Conservation (phyloP, 352 stramenopile species). For the Pythium graminicola region DNA sequence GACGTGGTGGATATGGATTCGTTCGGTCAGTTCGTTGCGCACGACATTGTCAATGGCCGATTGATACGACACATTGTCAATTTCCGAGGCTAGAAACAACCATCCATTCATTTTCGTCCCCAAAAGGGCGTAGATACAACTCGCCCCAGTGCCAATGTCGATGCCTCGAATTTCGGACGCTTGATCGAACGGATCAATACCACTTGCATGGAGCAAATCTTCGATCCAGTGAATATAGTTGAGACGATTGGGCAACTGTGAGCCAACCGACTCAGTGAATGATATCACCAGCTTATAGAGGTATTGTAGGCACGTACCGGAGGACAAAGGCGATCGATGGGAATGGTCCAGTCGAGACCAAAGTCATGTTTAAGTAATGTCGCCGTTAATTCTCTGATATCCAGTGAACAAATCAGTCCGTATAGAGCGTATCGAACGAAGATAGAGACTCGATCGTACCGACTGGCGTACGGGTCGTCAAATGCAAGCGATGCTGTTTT, state of each 20-base stretch:
- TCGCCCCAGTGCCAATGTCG: conserved; percentile 95
- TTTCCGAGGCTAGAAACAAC: conserved; percentile 93
- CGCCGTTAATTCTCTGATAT: conserved; percentile 79
- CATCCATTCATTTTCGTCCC: conserved; percentile 82
- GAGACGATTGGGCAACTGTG: conserved; percentile 77
- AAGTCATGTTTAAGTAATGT: conserved; percentile 92
- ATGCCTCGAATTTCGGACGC: conserved; percentile 54
- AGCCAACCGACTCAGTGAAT: neutral
- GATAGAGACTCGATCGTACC: conserved; percentile 23
- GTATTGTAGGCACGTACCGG: conserved; percentile 69
- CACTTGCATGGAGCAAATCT: conserved; percentile 71
- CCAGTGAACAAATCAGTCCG: neutral
- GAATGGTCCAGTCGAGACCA: conserved; percentile 84
- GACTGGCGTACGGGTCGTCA: conserved; percentile 68
- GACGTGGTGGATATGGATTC: conserved; percentile 48
- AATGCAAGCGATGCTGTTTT: conserved; percentile 58
- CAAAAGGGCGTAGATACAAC: conserved; percentile 94
- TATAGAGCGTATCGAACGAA: neutral
- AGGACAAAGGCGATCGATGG: conserved; percentile 90
- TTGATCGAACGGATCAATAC: conserved; percentile 26
- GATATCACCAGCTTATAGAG: no score
- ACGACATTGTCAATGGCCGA: conserved; percentile 84
- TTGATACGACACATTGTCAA: conserved; percentile 79
- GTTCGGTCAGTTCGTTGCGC: conserved; percentile 75
- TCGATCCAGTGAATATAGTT: conserved; percentile 97